Base-by-base conservation (phyloP, 495 filamentous ascomycete genomes). In the Pyrenopolyporus hunteri region DNA sequence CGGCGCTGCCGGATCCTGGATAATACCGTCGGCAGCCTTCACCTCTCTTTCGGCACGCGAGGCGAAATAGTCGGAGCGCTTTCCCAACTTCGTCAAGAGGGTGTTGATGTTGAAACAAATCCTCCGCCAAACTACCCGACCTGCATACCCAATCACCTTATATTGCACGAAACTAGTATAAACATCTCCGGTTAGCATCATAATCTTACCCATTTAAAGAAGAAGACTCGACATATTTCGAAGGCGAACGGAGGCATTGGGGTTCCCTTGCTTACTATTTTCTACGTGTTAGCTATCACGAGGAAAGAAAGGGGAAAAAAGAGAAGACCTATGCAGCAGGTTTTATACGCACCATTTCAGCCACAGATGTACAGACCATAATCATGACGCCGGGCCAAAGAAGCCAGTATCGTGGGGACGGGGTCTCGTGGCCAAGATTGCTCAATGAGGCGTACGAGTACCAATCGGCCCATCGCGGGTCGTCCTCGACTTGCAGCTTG, bases 361-460 rank as follows among this genome's bases (percentile, higher is more conserved):
- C 81, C 67, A 88, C 82, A 11, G 82, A 85, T 6, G 77, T 74
- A 44, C 76, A 82, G 42, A 89, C 80, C 82, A 89, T 86, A 57
- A 83, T 72, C 71, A 88, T 76, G 17, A 89, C 86, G 58, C 85
- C 79, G 25, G 85, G 85, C 85, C 85, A 88, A 4, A 88, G 73
- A 0, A 88, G 73, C 85, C 86, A 88, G 64, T 86, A 88, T 5
- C 85, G 75, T 11, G 85, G 85, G 4, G 77, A 81, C 1, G 85
- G 85, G 2, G 70, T 70, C 45, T 80, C 70, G 48, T 76, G 72
- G 54, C 76, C 75, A 6, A 80, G 69, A 54, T 76, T 64, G 26
- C 46, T 69, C 43, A 87, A 76, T 8, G 80, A 84, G 22, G 70
- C 63, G 68, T 83, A 87, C 14, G 33, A 73, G 57, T 82, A 79